These are phyloP conservation scores for Solanum lycopersicoides DNA, from an alignment of 257 asterid genomes.

Conservation along the genomic window DNA sequence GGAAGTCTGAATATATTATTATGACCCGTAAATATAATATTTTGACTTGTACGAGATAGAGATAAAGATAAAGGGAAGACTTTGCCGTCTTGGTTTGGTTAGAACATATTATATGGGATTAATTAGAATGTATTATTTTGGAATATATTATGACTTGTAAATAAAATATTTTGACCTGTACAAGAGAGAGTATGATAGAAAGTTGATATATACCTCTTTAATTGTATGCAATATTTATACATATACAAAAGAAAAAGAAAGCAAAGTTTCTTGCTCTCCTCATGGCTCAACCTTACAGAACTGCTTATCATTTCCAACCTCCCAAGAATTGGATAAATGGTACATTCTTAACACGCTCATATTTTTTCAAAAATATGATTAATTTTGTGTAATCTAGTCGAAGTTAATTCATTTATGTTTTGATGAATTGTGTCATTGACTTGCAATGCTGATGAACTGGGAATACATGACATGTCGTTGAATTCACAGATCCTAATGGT, in stretches of 20 bases:
- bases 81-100: not conserved
- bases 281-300: conserved; percentile 10
- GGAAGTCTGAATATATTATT: not conserved
- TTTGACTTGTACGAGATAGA: not conserved
- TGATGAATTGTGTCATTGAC: not conserved
- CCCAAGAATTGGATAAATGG: conserved; percentile 32
- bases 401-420: not conserved
- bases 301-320: conserved; percentile 29
- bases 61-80: not conserved
- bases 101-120: not conserved
- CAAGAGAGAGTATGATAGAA: not conserved
- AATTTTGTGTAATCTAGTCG: not conserved
- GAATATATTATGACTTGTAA: not conserved
- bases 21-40: not conserved
- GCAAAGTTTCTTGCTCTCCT: not conserved
- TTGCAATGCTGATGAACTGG: not conserved
- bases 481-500: conserved; percentile 65
- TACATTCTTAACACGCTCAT: not conserved
- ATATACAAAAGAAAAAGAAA: not conserved
- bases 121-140: not conserved
- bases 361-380: not conserved
- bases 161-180: not conserved
- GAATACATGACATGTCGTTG: not conserved
- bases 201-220: not conserved
- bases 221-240: not conserved